Evolutionary conservation across 768 basidiomycete genomes (phyloP).

Genomic region (Naganishia vaughanmartiniae): DNA sequence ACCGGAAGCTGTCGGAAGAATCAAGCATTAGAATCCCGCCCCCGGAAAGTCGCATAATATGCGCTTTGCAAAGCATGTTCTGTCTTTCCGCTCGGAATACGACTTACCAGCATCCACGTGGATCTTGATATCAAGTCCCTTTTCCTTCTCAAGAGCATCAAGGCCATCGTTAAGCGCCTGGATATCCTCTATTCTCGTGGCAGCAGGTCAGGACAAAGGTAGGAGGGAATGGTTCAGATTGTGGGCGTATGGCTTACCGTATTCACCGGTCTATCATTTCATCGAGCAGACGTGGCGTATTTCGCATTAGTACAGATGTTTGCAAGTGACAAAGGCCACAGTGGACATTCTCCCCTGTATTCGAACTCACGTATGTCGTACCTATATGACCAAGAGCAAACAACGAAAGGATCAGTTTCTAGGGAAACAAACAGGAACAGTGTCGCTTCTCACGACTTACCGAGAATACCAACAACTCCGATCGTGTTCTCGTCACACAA

Average conservation of each 20-base stretch:
- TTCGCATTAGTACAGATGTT: too few relatives aligned
- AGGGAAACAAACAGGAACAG: too few relatives aligned
- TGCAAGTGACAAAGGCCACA: too few relatives aligned
- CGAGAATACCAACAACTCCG: constrained; percentile 42
- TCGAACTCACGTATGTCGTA: constrained; percentile 23
- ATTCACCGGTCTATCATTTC: constrained; percentile 19
- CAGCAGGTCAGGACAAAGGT: background rate
- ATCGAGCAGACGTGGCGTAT: background rate
- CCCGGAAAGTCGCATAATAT: too few relatives aligned
- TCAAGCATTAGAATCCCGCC: background rate
- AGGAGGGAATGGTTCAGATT: background rate
- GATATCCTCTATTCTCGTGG: constrained; percentile 27
- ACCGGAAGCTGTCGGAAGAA: constrained; percentile 53
- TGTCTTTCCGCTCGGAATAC: too few relatives aligned
- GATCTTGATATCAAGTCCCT: constrained; percentile 44
- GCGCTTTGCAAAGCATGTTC: too few relatives aligned
- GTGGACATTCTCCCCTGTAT: too few relatives aligned
- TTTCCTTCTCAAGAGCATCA: constrained; percentile 42
- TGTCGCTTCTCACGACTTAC: constrained; percentile 11
- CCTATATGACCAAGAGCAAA: background rate
- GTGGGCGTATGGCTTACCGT: background rate
- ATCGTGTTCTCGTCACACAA: constrained; percentile 52
- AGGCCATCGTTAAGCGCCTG: constrained; percentile 32
- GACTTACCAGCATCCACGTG: constrained; percentile 38
- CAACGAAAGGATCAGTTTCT: too few relatives aligned